Evolutionary conservation across 345 rosid genomes (phyloP).

Genomic region (Hibiscus mutabilis): DNA sequence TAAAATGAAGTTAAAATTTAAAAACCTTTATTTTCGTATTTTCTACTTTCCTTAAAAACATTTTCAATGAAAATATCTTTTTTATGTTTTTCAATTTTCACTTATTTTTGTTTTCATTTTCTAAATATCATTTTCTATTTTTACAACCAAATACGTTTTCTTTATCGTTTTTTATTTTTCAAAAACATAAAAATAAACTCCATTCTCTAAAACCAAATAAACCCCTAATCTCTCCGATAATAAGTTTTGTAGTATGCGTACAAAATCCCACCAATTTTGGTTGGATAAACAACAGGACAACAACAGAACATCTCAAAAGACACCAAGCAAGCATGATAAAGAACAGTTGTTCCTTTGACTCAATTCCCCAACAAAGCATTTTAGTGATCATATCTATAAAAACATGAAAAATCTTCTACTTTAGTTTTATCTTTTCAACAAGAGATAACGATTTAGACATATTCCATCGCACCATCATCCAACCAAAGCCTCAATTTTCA

Average conservation of each 20-base stretch:
- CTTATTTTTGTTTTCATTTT: too few relatives aligned
- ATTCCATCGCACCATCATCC: background rate
- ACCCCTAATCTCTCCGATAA: background rate
- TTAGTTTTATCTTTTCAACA: background rate
- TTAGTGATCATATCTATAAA: background rate
- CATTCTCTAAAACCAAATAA: too few relatives aligned
- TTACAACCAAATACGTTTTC: too few relatives aligned
- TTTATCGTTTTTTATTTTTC: too few relatives aligned
- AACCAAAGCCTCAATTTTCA: too few relatives aligned
- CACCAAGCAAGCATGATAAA: background rate
- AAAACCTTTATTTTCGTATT: too few relatives aligned
- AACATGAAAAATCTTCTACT: background rate
- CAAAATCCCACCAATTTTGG: background rate
- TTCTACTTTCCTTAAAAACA: too few relatives aligned
- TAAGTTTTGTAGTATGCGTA: background rate
- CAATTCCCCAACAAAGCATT: background rate
- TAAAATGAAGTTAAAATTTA: too few relatives aligned
- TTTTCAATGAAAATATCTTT: too few relatives aligned
- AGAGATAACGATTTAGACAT: background rate
- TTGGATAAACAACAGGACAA: background rate
- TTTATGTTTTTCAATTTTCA: too few relatives aligned
- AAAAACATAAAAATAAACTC: too few relatives aligned
- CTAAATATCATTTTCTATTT: too few relatives aligned
- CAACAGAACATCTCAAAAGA: background rate
- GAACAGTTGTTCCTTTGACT: slow-evolving; percentile 5